phyloP scores from a whole-genome alignment of 1,284 basidiomycete genomes.

The Gymnopus androsaceus region DNA sequence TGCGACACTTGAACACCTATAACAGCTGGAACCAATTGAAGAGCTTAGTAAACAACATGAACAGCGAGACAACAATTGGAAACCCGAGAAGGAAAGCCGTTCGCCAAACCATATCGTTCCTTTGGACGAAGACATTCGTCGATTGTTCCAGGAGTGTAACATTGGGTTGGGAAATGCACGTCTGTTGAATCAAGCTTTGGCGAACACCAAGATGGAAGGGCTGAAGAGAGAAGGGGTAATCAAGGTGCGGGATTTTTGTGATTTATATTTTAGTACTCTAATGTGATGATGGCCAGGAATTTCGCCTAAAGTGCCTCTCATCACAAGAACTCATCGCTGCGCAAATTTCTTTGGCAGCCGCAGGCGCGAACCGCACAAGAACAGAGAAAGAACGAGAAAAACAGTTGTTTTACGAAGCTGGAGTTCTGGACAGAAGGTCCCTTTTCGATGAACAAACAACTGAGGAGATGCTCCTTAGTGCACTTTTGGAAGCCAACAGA shows the following conservation, averaged over 20 bases:
- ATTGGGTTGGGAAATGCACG: slow-evolving; percentile 72
- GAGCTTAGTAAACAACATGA: no score
- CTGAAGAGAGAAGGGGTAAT: slow-evolving; percentile 59
- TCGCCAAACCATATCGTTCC: no score
- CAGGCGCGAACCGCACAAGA: slow-evolving; percentile 68
- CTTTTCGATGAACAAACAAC: slow-evolving; percentile 33
- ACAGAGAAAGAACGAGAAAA: slow-evolving; percentile 35
- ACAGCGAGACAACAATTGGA: no score
- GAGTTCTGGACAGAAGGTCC: background rate
- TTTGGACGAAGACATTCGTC: no score
- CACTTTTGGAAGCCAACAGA: slow-evolving; percentile 53
- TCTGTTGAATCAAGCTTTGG: slow-evolving; percentile 65
- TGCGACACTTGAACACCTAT: no score
- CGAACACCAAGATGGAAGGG: slow-evolving; percentile 66
- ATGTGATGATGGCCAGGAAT: slow-evolving; percentile 58
- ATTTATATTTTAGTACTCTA: background rate
- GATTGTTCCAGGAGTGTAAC: slow-evolving; percentile 77
- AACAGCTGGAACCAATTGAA: no score
- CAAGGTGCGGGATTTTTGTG: slow-evolving; percentile 41
- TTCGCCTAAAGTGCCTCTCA: slow-evolving; percentile 65
- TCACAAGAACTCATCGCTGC: slow-evolving; percentile 75
- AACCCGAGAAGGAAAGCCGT: no score
- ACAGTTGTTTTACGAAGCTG: slow-evolving; percentile 29
- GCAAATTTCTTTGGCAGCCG: slow-evolving; percentile 81
- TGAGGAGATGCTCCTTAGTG: slow-evolving; percentile 51